A percentile compares a stretch with the other conserved stretches of the same genome.
phyloP scores from a whole-genome alignment of 2,329 filamentous ascomycete genomes.

The Aspergillus sergii region DNA sequence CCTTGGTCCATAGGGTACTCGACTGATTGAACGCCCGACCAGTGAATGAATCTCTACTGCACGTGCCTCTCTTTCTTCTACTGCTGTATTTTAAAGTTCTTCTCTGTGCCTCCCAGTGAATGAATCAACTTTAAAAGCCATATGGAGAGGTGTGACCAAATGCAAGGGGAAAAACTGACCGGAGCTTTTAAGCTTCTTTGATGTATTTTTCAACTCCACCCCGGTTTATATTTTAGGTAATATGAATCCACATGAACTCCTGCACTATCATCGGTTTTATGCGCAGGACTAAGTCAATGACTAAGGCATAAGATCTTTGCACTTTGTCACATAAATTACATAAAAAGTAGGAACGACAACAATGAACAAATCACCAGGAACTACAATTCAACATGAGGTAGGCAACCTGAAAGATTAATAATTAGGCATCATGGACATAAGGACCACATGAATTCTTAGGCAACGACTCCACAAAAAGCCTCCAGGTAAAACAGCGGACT shows the following conservation, averaged over 20 bases:
- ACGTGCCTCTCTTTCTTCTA: background rate
- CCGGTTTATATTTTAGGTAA: background rate
- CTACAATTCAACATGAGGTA: no score
- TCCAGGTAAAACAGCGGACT: background rate
- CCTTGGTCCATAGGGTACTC: background rate
- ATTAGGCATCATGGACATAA: background rate
- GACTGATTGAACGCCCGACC: no score
- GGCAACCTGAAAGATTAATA: background rate
- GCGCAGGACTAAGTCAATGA: background rate
- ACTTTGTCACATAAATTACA: background rate
- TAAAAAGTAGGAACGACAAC: no score
- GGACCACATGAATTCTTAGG: background rate
- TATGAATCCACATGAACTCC: background rate
- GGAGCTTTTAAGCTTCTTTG: conserved; percentile 12
- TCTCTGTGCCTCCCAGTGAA: background rate
- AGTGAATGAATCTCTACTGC: background rate
- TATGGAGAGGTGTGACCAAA: background rate
- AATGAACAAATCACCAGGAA: no score
- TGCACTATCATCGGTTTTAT: background rate
- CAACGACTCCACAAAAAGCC: background rate
- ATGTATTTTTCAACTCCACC: conserved; percentile 8
- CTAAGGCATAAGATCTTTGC: background rate
- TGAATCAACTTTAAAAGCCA: background rate
- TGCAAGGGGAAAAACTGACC: background rate
- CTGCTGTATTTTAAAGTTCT: background rate